Conservation (phyloP, 2,329 filamentous ascomycete species). For the Chrysoporthe puriensis region DNA sequence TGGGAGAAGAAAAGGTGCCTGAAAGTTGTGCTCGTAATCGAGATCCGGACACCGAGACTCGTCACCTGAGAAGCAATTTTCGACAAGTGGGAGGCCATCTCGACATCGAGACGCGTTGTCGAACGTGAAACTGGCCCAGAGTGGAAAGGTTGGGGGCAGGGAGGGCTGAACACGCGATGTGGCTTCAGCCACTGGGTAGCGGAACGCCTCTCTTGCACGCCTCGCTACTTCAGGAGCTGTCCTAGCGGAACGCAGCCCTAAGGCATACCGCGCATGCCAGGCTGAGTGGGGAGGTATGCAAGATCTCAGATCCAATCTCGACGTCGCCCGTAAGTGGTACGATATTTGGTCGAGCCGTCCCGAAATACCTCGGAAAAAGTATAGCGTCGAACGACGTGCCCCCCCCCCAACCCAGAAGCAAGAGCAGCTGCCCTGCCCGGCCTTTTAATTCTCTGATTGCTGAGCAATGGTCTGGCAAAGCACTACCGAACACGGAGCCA, state of each 20-base stretch:
- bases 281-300: not conserved
- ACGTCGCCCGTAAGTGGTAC: not conserved
- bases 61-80: not conserved
- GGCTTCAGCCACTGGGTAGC: slow-evolving; percentile 27
- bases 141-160: not conserved
- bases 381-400: not conserved
- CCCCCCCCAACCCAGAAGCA: not conserved
- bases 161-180: slow-evolving; percentile 30
- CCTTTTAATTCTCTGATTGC: not conserved
- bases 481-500: not conserved
- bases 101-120: not conserved
- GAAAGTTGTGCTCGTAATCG: not conserved
- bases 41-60: not conserved
- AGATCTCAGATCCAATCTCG: slow-evolving; percentile 7
- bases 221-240: slow-evolving; percentile 15
- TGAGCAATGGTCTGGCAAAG: not conserved
- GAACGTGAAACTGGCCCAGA: slow-evolving; percentile 5
- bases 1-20: not conserved
- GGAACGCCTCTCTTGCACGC: slow-evolving; percentile 14
- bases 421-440: not conserved
- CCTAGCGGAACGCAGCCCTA: not conserved
- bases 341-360: slow-evolving; percentile 8
- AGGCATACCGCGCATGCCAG: not conserved
- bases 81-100: slow-evolving; percentile 1
- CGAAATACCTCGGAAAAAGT: slow-evolving; percentile 17